phyloP scores from a whole-genome alignment of 2,329 filamentous ascomycete species.

The Orbilia ellipsospora region DNA sequence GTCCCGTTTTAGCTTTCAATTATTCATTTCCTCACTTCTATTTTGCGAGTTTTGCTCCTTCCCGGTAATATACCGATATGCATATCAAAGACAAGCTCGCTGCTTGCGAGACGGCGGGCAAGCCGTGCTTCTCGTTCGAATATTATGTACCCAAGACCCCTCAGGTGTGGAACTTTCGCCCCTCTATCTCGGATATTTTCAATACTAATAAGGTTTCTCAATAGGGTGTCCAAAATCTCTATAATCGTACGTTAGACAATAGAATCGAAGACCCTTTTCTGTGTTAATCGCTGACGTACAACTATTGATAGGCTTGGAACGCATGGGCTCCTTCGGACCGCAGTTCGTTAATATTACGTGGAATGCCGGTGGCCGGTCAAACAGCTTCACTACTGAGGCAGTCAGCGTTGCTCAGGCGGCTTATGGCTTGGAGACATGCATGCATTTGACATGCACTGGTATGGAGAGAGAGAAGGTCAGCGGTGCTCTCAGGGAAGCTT shows the following conservation, averaged over 20 bases:
- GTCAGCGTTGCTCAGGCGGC: slow-evolving; percentile 93
- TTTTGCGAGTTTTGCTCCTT: too few relatives aligned
- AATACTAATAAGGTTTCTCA: slow-evolving; percentile 52
- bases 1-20: too few relatives aligned
- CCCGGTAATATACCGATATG: too few relatives aligned
- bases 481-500: slow-evolving; percentile 84
- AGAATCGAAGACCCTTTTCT: too few relatives aligned
- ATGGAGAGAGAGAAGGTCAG: slow-evolving; percentile 95
- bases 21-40: too few relatives aligned
- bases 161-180: slow-evolving; percentile 67
- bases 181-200: slow-evolving; percentile 7
- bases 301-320: slow-evolving; percentile 85
- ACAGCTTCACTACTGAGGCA: slow-evolving; percentile 96
- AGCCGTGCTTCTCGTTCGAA: slow-evolving; percentile 96
- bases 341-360: slow-evolving; percentile 98
- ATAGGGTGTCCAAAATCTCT: slow-evolving; percentile 93
- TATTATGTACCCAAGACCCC: slow-evolving; percentile 99
- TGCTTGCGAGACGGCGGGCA: slow-evolving; percentile 79
- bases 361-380: slow-evolving; percentile 92
- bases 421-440: slow-evolving; percentile 96
- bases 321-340: slow-evolving; percentile 93
- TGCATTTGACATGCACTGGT: slow-evolving; percentile 98
- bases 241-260: slow-evolving; percentile 73
- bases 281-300: slow-evolving; percentile 24
- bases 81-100: slow-evolving; percentile 93